phyloP scores from a whole-genome alignment of 208 protist genomes.

The Acanthamoeba royreba region DNA sequence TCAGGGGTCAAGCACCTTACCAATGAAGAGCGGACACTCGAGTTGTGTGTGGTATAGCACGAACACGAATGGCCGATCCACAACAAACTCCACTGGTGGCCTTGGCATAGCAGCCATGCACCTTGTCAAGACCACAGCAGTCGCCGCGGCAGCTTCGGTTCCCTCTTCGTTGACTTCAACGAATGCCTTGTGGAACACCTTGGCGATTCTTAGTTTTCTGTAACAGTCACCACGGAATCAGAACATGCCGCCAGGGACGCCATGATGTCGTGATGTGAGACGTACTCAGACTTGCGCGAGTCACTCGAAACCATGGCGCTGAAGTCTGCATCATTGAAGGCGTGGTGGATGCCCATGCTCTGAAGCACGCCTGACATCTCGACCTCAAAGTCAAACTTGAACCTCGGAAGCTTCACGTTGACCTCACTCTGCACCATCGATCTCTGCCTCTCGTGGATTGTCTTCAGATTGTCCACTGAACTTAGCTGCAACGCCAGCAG shows the following conservation, averaged over 20 bases:
- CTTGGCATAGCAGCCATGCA: background rate
- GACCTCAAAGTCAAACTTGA: background rate
- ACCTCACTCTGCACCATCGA: background rate
- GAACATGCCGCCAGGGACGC: background rate
- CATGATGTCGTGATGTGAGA: background rate
- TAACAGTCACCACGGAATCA: background rate
- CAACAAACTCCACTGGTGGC: background rate
- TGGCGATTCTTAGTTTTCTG: background rate
- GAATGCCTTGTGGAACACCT: slow-evolving; percentile 14
- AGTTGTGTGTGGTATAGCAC: background rate
- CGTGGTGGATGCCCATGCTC: background rate
- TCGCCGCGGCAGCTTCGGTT: background rate
- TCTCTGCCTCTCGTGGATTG: background rate
- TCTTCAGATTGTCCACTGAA: background rate
- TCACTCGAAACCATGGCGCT: background rate
- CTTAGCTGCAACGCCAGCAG: background rate
- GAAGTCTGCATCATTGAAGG: background rate
- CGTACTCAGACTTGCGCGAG: background rate
- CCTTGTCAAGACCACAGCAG: background rate
- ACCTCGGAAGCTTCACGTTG: background rate
- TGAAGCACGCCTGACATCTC: background rate
- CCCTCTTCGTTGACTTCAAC: background rate
- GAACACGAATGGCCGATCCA: slow-evolving; percentile 6
- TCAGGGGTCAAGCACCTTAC: background rate
- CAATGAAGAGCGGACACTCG: background rate